Evolutionary conservation across 2,329 filamentous ascomycete species (phyloP).

Genomic region (Colletotrichum sp.): DNA sequence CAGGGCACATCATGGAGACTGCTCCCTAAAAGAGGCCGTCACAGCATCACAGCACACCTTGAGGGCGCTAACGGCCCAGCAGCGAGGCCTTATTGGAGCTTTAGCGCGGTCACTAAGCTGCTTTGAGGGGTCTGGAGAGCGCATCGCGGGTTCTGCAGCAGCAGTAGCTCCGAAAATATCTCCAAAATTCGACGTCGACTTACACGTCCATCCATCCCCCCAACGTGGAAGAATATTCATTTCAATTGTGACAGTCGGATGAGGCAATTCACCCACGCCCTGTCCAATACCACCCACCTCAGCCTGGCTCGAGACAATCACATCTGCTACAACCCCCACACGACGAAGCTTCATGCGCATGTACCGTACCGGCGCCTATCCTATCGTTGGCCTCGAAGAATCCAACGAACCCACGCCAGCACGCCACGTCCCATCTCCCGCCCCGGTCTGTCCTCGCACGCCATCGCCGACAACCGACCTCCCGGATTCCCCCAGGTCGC

Average conservation of each 20-base stretch:
- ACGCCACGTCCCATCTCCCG: not conserved
- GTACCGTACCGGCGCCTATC: not conserved
- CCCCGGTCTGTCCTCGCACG: slow-evolving; percentile 9
- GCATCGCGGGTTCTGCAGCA: not conserved
- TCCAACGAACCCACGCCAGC: not conserved
- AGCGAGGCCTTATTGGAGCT: not conserved
- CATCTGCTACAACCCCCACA: not conserved
- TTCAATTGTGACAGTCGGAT: not conserved
- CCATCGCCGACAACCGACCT: slow-evolving; percentile 20
- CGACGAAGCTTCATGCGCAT: not conserved
- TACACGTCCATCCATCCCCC: not conserved
- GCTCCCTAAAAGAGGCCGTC: not conserved
- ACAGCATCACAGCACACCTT: not conserved
- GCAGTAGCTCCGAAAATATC: not conserved
- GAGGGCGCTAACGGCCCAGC: not conserved
- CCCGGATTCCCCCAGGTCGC: not conserved
- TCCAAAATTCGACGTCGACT: not conserved
- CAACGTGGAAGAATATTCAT: not conserved
- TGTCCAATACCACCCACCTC: not conserved
- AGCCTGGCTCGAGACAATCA: not conserved
- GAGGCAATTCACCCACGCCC: not conserved
- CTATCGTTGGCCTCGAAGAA: not conserved
- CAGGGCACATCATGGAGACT: slow-evolving; percentile 12
- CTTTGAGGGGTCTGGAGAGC: not conserved
- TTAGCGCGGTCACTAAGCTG: not conserved